Evolutionary conservation across 768 basidiomycete genomes (phyloP), one percentile per base, ranked within the genome.

Genomic region (Russula earlei): DNA sequence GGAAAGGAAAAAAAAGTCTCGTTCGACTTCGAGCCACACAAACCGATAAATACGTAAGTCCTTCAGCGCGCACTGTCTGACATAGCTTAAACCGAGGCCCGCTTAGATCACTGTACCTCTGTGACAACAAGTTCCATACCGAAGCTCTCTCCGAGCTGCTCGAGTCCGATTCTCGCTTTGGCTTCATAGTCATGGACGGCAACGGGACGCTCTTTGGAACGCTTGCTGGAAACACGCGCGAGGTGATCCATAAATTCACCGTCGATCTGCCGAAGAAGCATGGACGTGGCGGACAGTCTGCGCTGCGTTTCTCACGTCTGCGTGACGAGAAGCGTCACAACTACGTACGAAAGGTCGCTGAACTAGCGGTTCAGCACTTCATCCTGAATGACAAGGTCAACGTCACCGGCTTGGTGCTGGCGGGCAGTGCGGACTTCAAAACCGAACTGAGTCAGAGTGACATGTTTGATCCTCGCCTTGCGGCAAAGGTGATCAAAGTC

Each of bases 211-310:
- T 99, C 34, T 98, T 97, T 65, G 96, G 96, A 55, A 89, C 87
- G 4, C 82, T 99, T 54, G 83, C 95, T 0, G 96, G 96, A 46
- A 98, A 98, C 72, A 95, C 96, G 19, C 91, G 96, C 61, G 94
- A 97, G 63, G 83, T 99, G 50, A 78, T 95, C 54, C 96, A 99
- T 76, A 98, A 98, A 72, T 97, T 98, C 75, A 91, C 91, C 19
- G 96, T 99, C 68, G 96, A 98, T 72, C 80, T 98, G 10, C 96
- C 96, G 41, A 99, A 99, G 78, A 99, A 99, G 77, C 96, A 98
- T 71, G 95, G 95, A 61, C 93, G 96, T 78, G 96, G 96, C 82
- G 96, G 96, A 71, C 96, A 99, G 72, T 98, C 96, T 53, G 96
- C 96, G 24, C 81, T 98, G 42, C 96, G 96, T 87, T 99, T 99